A percentile compares a stretch with the other conserved stretches of the same genome.
Evolutionary conservation across 768 basidiomycete species (phyloP).

Genomic region (Strobilomyces confusus): DNA sequence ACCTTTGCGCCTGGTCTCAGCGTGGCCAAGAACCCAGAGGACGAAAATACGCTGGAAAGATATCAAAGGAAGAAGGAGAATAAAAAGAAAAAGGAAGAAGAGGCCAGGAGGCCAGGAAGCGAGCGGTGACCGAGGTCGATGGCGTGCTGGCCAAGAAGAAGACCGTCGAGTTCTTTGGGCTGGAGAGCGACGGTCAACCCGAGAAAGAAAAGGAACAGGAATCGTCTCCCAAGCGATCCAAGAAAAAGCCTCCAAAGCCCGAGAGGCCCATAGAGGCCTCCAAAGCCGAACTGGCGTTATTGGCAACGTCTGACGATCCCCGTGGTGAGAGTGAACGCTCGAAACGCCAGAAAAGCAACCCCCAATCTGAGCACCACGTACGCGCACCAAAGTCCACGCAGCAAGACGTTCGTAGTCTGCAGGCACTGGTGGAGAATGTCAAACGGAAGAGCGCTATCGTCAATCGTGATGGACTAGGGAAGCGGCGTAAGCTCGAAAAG

Average conservation of each 20-base stretch:
- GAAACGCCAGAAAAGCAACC: constrained; percentile 47
- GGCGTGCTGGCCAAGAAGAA: constrained; percentile 12
- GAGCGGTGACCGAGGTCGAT: constrained; percentile 21
- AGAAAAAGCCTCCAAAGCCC: constrained; percentile 22
- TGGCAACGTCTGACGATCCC: constrained; percentile 54
- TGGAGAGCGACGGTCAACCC: constrained; percentile 24
- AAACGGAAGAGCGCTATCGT: constrained; percentile 65
- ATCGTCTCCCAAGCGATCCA: constrained; percentile 16
- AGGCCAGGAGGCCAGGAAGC: constrained; percentile 52
- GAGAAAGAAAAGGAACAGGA: constrained; percentile 33
- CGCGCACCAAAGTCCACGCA: background rate
- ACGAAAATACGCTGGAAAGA: constrained; percentile 86
- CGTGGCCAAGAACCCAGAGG: constrained; percentile 45
- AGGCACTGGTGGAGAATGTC: constrained; percentile 77
- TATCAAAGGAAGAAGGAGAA: constrained; percentile 91
- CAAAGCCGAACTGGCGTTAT: constrained; percentile 60
- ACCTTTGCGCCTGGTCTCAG: constrained; percentile 88
- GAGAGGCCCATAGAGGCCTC: constrained; percentile 19
- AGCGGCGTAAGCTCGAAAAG: constrained; percentile 33
- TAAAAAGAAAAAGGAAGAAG: constrained; percentile 79
- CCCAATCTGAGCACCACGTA: background rate
- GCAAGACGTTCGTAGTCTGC: constrained; percentile 38
- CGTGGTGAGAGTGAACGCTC: constrained; percentile 70
- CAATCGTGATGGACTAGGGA: constrained; percentile 32
- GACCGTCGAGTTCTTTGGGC: constrained; percentile 65